Percentiles rank a stretch among this genome's conserved stretches.
Conservation (phyloP, 148 eudicot genomes). For the Spergularia marina region DNA sequence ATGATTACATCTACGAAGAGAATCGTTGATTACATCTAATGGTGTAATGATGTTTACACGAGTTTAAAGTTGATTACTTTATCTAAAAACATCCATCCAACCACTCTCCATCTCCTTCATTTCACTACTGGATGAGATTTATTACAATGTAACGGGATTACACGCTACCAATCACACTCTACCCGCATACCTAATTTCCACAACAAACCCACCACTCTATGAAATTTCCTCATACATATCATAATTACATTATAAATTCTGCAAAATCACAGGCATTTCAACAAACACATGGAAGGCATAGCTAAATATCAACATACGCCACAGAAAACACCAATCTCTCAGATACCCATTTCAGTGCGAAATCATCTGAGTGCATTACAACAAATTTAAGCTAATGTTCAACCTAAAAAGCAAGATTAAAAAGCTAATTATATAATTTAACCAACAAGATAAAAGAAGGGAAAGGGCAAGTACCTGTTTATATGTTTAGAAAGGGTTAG, state of each 20-base stretch:
- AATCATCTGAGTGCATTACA: neutral
- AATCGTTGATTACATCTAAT: too few species aligned
- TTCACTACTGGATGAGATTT: too few species aligned
- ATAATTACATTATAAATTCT: neutral
- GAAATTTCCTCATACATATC: neutral
- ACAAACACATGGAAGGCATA: conserved; percentile 21
- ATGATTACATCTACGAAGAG: too few species aligned
- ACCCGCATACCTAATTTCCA: neutral
- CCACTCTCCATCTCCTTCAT: too few species aligned
- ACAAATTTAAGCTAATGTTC: neutral
- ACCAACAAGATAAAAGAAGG: neutral
- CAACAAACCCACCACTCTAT: neutral
- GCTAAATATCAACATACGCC: neutral
- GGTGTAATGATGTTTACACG: too few species aligned
- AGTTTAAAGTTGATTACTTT: neutral
- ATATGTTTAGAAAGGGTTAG: neutral
- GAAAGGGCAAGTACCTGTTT: conserved; percentile 18
- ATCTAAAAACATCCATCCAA: too few species aligned
- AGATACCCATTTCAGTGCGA: conserved; percentile 20
- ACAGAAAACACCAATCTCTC: conserved; percentile 9
- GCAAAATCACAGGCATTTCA: conserved; percentile 8
- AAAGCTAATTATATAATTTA: neutral
- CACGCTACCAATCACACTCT: neutral
- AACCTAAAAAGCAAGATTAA: neutral
- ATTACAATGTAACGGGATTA: neutral